Evolutionary conservation across 345 rosid genomes (phyloP).

Genomic region (Brassica juncea): DNA sequence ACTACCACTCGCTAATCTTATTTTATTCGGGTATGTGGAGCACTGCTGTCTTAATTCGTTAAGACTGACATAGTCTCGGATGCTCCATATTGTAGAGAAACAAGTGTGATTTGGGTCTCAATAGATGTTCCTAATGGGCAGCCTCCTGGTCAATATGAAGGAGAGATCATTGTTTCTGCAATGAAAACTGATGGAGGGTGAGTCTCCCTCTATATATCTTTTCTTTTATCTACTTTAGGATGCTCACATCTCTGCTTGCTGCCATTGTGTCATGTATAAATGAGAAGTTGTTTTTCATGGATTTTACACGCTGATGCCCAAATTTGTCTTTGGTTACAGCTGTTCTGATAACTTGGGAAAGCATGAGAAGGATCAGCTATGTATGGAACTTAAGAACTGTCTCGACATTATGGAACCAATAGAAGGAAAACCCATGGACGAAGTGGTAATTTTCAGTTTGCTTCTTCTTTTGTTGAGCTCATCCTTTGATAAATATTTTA

Average conservation of each 20-base stretch:
- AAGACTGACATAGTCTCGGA: slow-evolving; percentile 16
- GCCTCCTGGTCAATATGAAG: slow-evolving; percentile 90
- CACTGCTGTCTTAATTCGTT: neutral
- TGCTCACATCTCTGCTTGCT: neutral
- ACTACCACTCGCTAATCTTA: slow-evolving; percentile 21
- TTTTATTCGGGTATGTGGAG: neutral
- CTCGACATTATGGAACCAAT: slow-evolving; percentile 70
- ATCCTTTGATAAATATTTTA: neutral
- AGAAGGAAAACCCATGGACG: slow-evolving; percentile 69
- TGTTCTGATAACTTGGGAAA: slow-evolving; percentile 51
- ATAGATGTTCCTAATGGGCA: slow-evolving; percentile 85
- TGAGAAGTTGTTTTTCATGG: neutral
- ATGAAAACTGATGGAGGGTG: slow-evolving; percentile 67
- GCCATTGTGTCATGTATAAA: neutral
- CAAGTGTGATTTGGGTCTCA: slow-evolving; percentile 85
- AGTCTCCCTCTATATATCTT: slow-evolving; percentile 17
- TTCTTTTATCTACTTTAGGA: neutral
- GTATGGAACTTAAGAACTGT: slow-evolving; percentile 63
- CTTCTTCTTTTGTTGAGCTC: neutral
- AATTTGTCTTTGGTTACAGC: slow-evolving; percentile 43
- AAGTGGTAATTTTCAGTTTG: slow-evolving; percentile 58
- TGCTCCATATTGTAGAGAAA: slow-evolving; percentile 62
- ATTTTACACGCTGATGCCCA: slow-evolving; percentile 11
- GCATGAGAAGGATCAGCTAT: slow-evolving; percentile 67
- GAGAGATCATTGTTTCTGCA: slow-evolving; percentile 79